These are phyloP conservation scores for Nothophaeocryptopus gaeumannii DNA, from an alignment of 2,329 filamentous ascomycete genomes.

Conservation along the genomic window DNA sequence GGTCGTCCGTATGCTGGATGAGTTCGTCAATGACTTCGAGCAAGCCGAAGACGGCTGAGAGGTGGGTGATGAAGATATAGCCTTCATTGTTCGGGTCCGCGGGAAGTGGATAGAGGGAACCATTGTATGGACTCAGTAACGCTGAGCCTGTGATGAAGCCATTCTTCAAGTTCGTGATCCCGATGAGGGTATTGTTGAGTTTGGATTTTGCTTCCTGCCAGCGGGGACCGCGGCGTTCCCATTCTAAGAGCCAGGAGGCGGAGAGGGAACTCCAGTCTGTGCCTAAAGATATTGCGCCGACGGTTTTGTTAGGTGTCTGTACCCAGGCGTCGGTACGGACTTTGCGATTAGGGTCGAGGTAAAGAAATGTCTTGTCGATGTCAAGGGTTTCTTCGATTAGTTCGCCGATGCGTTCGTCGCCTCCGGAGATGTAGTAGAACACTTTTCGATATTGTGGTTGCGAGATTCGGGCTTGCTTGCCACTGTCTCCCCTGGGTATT, in stretches of 20 bases:
- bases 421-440: conserved; percentile 57
- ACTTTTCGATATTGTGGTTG: conserved; percentile 57
- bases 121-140: conserved; percentile 51
- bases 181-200: conserved; percentile 48
- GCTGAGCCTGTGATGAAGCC: conserved; percentile 59
- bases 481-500: conserved; percentile 58
- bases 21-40: conserved; percentile 58
- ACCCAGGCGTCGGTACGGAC: conserved; percentile 54
- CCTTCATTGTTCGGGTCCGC: conserved; percentile 54
- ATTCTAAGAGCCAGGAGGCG: conserved; percentile 58
- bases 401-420: conserved; percentile 56
- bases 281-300: conserved; percentile 56
- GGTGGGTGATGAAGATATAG: conserved; percentile 53
- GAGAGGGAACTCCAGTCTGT: conserved; percentile 60
- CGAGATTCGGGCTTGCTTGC: conserved; percentile 62
- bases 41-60: conserved; percentile 59
- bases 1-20: conserved; percentile 48
- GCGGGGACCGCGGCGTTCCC: conserved; percentile 55
- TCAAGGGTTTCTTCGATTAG: conserved; percentile 53
- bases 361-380: conserved; percentile 52
- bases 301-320: conserved; percentile 45
- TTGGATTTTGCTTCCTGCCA: conserved; percentile 54
- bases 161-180: conserved; percentile 55
- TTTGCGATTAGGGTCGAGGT: conserved; percentile 58
- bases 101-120: conserved; percentile 52